Percentiles rank a stretch among this genome's conserved stretches.
Evolutionary conservation across 192 early-diverging fungal genomes (phyloP).

Genomic region (Geranomyces variabilis): DNA sequence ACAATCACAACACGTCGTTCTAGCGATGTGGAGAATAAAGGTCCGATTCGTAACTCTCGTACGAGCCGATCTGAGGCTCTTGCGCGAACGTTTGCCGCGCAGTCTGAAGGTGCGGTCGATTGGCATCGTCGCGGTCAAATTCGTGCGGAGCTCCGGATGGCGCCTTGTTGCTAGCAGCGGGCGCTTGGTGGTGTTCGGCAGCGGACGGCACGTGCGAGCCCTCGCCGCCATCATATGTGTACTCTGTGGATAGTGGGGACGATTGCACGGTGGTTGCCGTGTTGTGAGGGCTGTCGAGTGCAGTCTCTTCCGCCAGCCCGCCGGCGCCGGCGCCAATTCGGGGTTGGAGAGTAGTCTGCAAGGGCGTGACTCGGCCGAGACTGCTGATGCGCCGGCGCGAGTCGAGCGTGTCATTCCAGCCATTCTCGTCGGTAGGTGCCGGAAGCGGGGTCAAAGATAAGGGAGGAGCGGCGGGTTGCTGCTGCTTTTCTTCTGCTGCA

Average conservation of each 20-base stretch:
- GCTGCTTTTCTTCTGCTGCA: not conserved
- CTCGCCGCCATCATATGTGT: not conserved
- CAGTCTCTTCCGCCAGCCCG: too few relatives aligned
- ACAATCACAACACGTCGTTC: too few relatives aligned
- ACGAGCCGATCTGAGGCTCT: slow-evolving; percentile 6
- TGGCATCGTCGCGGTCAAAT: not conserved
- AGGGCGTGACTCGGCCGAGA: not conserved
- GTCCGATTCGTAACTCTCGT: not conserved
- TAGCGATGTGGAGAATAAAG: not conserved
- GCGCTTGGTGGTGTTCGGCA: too few relatives aligned
- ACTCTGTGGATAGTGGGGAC: not conserved
- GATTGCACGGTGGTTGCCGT: not conserved
- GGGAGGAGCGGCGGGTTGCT: not conserved
- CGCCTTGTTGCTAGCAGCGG: not conserved
- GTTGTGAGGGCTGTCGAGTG: not conserved
- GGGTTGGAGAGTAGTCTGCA: not conserved
- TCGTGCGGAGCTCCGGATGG: not conserved
- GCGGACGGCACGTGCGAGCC: not conserved
- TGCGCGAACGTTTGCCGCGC: slow-evolving; percentile 2
- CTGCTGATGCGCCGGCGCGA: not conserved
- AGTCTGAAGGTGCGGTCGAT: not conserved
- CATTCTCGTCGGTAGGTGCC: slow-evolving; percentile 2
- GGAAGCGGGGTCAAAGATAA: not conserved
- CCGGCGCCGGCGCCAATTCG: not conserved
- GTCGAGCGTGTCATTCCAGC: slow-evolving; percentile 11